A percentile compares a stretch with the other conserved stretches of the same genome.
phyloP scores from a whole-genome alignment of 192 early-diverging fungal species.

The Chytriomyces confervae region DNA sequence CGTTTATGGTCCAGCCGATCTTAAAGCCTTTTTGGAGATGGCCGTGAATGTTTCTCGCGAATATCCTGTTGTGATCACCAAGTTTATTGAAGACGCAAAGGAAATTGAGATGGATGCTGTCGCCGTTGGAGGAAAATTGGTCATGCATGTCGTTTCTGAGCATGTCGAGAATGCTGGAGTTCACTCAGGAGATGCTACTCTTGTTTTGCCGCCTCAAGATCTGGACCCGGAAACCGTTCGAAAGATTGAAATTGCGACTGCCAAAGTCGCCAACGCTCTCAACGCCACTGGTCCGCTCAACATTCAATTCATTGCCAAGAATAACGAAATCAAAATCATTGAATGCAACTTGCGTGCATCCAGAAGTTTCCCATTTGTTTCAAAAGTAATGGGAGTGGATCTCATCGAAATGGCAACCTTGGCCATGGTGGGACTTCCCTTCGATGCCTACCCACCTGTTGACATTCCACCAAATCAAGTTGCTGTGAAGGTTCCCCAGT shows the following conservation, averaged over 20 bases:
- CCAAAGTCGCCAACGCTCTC: slow-evolving; percentile 89
- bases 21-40: slow-evolving; percentile 83
- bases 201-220: slow-evolving; percentile 94
- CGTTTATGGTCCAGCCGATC: slow-evolving; percentile 83
- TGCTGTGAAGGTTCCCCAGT: slow-evolving; percentile 97
- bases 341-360: slow-evolving; percentile 98
- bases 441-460: slow-evolving; percentile 77
- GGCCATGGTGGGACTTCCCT: slow-evolving; percentile 86
- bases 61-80: slow-evolving; percentile 95
- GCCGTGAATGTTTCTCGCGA: slow-evolving; percentile 93
- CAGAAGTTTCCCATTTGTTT: slow-evolving; percentile 96
- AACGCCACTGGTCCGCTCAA: slow-evolving; percentile 98
- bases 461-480: slow-evolving; percentile 82
- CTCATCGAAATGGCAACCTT: slow-evolving; percentile 96
- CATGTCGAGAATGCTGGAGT: slow-evolving; percentile 99
- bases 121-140: slow-evolving; percentile 82
- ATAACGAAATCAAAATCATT: slow-evolving; percentile 99
- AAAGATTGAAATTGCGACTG: slow-evolving; percentile 90
- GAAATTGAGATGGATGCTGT: slow-evolving; percentile 99
- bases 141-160: slow-evolving; percentile 93
- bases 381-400: slow-evolving; percentile 93
- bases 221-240: slow-evolving; percentile 91
- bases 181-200: slow-evolving; percentile 97
- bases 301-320: slow-evolving; percentile 99
- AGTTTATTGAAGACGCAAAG: slow-evolving; percentile 98